Base-by-base conservation (phyloP, 352 stramenopile species). In the Phytophthora capsici region DNA sequence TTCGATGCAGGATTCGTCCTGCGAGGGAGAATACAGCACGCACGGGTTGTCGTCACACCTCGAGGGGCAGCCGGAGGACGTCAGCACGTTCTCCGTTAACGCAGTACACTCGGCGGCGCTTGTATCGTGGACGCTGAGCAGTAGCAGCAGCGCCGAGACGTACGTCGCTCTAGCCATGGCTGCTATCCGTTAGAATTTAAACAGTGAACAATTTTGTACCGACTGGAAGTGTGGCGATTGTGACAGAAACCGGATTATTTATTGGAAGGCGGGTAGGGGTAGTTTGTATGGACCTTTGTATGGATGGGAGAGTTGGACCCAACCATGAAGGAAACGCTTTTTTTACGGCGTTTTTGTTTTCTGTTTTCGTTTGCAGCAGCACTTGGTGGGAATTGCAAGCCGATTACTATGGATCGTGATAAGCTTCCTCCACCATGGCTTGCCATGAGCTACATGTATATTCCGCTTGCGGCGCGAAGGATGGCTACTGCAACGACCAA, bases 51-150 rank as follows among this genome's bases (percentile, higher is more conserved):
- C 17, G 22, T 19, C 48, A 63, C 80, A 89, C 7, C 32, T 7
- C 3, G 65, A 57, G 3, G 80, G 80, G 54, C 80, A 89, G 32
- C 69, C 67, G 0, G 69, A 64, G 25, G 70, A 84, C 20, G 80
- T 89, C 20, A 89, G 54, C 9, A 74, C 57, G 55, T 84, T 89
- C 55, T 89, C 36, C 45, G 62, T 71, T 20, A 87, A 73, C 25
- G 60, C 57, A 16, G 77, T 71, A 63, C 80, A 89, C 45, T 69
- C 56, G 28, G 56, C 64, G 10, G 69, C 69, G n/a, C 19, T 32
- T 2, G 50, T 8, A 7, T 20, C 17, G 37, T 43, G 23, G 7
- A 32, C 16, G 36, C 45, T 40, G 5, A 71, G 58, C 28, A 58
- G 36, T 37, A 73, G 48, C 25, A 71, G 30, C 34, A 70, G 38